These are phyloP conservation scores for Solanum verrucosum DNA, from an alignment of 257 asterid genomes.

Conservation along the genomic window DNA sequence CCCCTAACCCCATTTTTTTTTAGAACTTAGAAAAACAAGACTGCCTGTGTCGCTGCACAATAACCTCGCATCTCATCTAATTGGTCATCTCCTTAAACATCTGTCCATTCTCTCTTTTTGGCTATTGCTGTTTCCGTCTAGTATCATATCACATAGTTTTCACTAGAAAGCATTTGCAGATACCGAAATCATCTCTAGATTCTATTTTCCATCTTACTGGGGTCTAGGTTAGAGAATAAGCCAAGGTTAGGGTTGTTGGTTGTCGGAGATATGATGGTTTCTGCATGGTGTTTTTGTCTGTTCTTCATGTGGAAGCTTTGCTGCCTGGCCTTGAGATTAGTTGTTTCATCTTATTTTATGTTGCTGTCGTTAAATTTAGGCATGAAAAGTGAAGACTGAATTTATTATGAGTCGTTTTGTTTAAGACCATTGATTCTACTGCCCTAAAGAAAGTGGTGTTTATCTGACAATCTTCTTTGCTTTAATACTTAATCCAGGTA, in stretches of 20 bases:
- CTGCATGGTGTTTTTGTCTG: not conserved
- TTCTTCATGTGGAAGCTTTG: not conserved
- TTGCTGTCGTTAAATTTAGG: not conserved
- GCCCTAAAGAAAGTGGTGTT: not conserved
- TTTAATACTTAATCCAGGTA: conserved; percentile 40
- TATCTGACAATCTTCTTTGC: not conserved
- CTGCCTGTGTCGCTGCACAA: not conserved
- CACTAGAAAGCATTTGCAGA: not conserved
- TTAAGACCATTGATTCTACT: not conserved
- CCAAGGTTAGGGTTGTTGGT: not conserved
- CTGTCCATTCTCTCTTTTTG: not conserved
- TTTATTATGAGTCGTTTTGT: not conserved
- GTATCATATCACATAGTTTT: not conserved
- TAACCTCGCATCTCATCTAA: not conserved
- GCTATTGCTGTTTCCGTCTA: not conserved
- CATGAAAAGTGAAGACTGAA: not conserved
- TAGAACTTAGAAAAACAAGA: not conserved
- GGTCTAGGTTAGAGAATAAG: not conserved
- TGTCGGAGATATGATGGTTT: not conserved
- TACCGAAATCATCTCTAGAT: not conserved
- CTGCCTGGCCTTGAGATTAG: not conserved
- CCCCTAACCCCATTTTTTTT: not conserved
- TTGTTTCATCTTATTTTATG: not conserved
- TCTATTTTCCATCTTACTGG: not conserved
- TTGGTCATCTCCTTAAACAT: not conserved